Base-by-base conservation (phyloP, 2,329 filamentous ascomycete genomes). In the Curvularia eragrostidis region DNA sequence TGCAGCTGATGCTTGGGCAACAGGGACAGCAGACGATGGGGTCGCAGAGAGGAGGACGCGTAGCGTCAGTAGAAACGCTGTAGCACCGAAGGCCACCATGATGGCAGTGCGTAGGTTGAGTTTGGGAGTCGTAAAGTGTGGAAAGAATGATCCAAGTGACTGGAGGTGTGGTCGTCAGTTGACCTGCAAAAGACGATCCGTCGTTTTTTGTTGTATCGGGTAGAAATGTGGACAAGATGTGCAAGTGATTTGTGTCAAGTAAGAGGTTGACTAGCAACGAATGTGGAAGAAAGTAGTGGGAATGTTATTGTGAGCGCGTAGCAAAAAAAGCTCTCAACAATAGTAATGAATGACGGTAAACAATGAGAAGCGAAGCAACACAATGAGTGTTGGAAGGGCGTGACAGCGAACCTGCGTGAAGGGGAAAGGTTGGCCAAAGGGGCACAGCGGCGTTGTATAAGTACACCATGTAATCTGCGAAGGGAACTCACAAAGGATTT, bases 71-170 rank as follows among this genome's bases (percentile, higher is more conserved):
- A 77, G 66, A 24, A 77, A 65, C 70, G 75, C 75, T 63, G 65
- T 63, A 65, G 72, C 69, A 66, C 73, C 64, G 58, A 77, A 72
- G 53, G 68, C 69, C 56, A 77, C 72, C 75, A 78, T 78, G 65
- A 72, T 77, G 65, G 62, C 59, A 53, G 65, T 69, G 34, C 56
- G 54, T 48, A 60, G 46, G 50, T 64, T 62, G 54, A 64, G 63
- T 38, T 65, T 63, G 9, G 59, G 57, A 43, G 49, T 61, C 26
- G 53, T 43, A 39, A 62, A 62, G 26, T 47, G 59, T 60, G 49
- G 49, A 58, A 63, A 41, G 34, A 61, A 58, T 57, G 67, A 62
- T 52, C 55, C 61, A 46, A 48, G 61, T 57, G 62, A 59, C 70
- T 74, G 63, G 48, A 59, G 57, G 47, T 52, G 56, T 49, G 48